Base-by-base conservation (phyloP, 2,329 filamentous ascomycete genomes). In the Thelonectria discophora region DNA sequence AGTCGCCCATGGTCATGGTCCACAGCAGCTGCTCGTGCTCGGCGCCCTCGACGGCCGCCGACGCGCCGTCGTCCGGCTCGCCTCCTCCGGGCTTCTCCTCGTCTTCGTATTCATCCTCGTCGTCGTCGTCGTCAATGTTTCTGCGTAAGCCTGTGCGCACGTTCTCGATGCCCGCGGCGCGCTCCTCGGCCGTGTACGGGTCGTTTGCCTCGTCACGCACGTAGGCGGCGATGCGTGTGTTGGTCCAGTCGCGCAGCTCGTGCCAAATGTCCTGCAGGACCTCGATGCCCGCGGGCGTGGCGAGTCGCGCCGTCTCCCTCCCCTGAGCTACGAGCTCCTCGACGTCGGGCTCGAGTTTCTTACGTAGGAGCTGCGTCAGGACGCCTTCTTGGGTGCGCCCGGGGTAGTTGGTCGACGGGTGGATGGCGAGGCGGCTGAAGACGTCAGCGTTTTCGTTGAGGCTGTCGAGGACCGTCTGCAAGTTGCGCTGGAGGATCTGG, bases 261-360 rank as follows among this genome's bases (percentile, higher is more conserved):
- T 74, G 71, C 87, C 88, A 90, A n/a, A 91, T 76, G 46, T 84
- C 81, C 53, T 84, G 80, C 40, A 89, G 76, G 27, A 69, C 69
- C 1, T 70, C 72, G 13, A 80, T 65, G 27, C 79, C 79, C 53
- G 88, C 82, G 1, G 80, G 79, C 69, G 62, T 82, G 5, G 72
- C 75, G 24, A 73, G 66, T 15, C 69, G 72, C 12, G 81, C 80
- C 27, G 80, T 79, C 60, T 81, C 81, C 37, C 86, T 84, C 1
- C 88, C 90, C 53, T 87, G 80, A 20, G 87, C 85, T 24, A 94
- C 88, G 78, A 90, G 89, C 58, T 88, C 87, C 73, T 94, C 91
- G 17, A 93, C 88, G 21, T 86, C 83, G 0, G 92, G 91, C 67
- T 95, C 92, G 50, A 93, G 84, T 74, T 95, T 95, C 78, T 95